Base-by-base conservation (phyloP, 192 early-diverging fungal species). In the Lobosporangium transversale region DNA sequence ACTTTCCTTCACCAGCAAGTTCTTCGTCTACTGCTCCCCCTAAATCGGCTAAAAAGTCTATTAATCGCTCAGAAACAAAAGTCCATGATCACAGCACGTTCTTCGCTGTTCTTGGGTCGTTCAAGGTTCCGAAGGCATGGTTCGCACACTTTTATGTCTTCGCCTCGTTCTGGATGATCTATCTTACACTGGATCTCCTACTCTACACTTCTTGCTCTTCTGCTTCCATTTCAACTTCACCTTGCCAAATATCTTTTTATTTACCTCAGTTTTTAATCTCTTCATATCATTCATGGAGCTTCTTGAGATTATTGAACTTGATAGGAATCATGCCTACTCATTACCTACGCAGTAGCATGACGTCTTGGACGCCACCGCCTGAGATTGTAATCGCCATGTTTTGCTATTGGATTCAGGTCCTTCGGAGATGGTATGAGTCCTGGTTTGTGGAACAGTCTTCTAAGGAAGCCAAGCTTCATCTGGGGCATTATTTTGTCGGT, bases 401-500 rank as follows among this genome's bases (percentile, higher is more conserved):
- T 17, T 60, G 84, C 17, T 68, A 86, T 33, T 49, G 58, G 9
- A 4, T 80, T 4, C 87, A 88, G 14, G 40, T 79, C 1, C 15
- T 53, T 8, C 66, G 85, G 48, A 80, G 87, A 7, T 62, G 76
- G 12, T 86, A 83, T 43, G 87, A 88, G 64, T 79, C 68, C 10
- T 78, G 76, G 47, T 79, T 66, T 23, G 53, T 88, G 2, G 83
- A 88, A 53, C 58, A 65, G 21, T 80, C 85, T 7, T 85, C 82
- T 1, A 17, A 35, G 7, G 42, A 40, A 18, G 80, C 84, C 2
- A 68, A 31, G n/a, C 88, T 92, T 80, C 85, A 92, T 75, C 33
- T 90, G 20, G 75, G 71, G 8, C 90, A 92, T 63, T 89, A 91
- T 62, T 50, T 84, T 0, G 57, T 89, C 4, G 92, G 90, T 9